A percentile compares a stretch with the other conserved stretches of the same genome.
phyloP scores from a whole-genome alignment of 148 eudicot species.

The Drosera capensis region DNA sequence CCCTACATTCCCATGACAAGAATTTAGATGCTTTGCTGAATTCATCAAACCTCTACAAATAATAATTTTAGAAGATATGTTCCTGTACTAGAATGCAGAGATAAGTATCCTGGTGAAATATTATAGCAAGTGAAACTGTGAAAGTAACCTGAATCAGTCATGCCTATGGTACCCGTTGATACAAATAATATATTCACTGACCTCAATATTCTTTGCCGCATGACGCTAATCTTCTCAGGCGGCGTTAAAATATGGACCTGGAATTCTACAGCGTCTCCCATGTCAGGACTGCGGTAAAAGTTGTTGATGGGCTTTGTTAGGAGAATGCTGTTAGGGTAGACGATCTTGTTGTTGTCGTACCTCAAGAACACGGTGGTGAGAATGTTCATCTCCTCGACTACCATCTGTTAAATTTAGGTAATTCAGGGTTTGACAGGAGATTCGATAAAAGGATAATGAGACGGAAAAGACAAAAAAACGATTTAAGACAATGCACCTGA shows the following conservation, averaged over 20 bases:
- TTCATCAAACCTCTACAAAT: no score
- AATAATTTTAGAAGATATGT: no score
- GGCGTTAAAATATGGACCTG: slow-evolving; percentile 53
- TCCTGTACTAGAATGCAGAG: no score
- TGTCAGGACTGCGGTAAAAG: slow-evolving; percentile 74
- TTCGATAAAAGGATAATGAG: not conserved
- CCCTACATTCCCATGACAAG: no score
- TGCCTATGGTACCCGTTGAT: no score
- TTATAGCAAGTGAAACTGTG: no score
- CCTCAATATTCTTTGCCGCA: slow-evolving; percentile 46
- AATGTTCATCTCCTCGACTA: slow-evolving; percentile 88
- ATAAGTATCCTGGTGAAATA: no score
- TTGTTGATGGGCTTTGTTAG: slow-evolving; percentile 39
- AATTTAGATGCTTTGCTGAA: no score
- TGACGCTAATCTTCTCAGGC: slow-evolving; percentile 42
- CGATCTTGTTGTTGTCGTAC: slow-evolving; percentile 51
- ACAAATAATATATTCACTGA: no score
- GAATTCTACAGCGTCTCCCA: slow-evolving; percentile 64
- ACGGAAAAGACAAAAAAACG: not conserved
- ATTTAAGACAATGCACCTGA: slow-evolving; percentile 34
- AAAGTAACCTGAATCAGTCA: not conserved
- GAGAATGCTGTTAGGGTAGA: slow-evolving; percentile 53
- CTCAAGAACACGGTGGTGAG: slow-evolving; percentile 54
- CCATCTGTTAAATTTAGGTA: slow-evolving; percentile 34
- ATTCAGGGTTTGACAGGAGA: not conserved